A percentile compares a stretch with the other conserved stretches of the same genome.
phyloP scores from a whole-genome alignment of 129 eudicot genomes.

The Dittrichia graveolens region DNA sequence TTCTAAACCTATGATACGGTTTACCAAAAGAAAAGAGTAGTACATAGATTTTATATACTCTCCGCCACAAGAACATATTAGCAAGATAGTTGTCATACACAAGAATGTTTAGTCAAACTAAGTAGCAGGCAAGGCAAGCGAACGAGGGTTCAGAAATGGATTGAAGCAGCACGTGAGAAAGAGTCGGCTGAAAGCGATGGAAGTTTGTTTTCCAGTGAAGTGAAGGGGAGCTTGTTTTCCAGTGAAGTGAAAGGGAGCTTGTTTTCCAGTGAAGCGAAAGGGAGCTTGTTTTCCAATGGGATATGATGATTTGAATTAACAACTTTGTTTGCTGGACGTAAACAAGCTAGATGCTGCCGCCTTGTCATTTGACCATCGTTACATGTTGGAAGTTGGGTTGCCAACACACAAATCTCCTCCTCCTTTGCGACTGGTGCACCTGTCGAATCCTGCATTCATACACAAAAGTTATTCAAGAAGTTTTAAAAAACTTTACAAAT shows the following conservation, averaged over 20 bases:
- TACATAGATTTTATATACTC: slow-evolving; percentile 21
- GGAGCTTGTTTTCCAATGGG: slow-evolving; percentile 36
- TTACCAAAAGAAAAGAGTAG: neutral
- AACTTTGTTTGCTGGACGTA: slow-evolving; percentile 44
- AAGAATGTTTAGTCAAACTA: slow-evolving; percentile 2
- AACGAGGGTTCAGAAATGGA: slow-evolving; percentile 14
- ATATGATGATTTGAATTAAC: slow-evolving; percentile 22
- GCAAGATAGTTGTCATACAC: neutral
- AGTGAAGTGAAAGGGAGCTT: slow-evolving; percentile 49
- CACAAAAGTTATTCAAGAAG: slow-evolving; percentile 4
- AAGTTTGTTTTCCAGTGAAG: slow-evolving; percentile 57
- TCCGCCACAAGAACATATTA: no score
- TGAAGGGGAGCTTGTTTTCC: slow-evolving; percentile 56
- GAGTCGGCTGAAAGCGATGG: slow-evolving; percentile 32
- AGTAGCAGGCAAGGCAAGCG: neutral
- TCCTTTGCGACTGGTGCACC: slow-evolving; percentile 59
- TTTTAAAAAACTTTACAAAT: no score
- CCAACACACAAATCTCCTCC: slow-evolving; percentile 45
- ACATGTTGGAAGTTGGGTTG: slow-evolving; percentile 65
- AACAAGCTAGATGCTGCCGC: slow-evolving; percentile 52
- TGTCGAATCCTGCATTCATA: slow-evolving; percentile 35
- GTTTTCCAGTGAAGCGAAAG: slow-evolving; percentile 54
- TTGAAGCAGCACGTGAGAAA: slow-evolving; percentile 40
- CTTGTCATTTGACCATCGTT: slow-evolving; percentile 37
- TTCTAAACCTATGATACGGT: no score